These are phyloP conservation scores for Cladosporium colombiae DNA, from an alignment of 2,329 filamentous ascomycete genomes.

Conservation along the genomic window DNA sequence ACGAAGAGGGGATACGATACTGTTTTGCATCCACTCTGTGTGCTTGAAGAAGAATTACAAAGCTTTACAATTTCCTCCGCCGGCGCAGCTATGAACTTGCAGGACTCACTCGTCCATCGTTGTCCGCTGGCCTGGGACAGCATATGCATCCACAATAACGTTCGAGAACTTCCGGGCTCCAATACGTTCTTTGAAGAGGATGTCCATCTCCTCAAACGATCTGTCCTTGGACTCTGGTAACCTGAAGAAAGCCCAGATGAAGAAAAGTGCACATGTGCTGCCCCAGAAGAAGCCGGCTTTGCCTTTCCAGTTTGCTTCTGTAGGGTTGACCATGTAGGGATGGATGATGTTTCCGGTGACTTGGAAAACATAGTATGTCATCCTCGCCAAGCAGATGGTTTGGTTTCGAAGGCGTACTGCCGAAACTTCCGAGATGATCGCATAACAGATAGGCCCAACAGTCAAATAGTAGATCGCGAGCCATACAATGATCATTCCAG, in stretches of 20 bases:
- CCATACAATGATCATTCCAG: slow-evolving; percentile 51
- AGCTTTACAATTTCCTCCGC: too few species aligned
- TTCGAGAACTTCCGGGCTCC: slow-evolving; percentile 30
- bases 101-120: background rate
- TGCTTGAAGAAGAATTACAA: too few species aligned
- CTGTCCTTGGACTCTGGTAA: slow-evolving; percentile 35
- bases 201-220: slow-evolving; percentile 40
- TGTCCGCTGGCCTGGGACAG: background rate
- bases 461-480: slow-evolving; percentile 81
- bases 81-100: too few species aligned
- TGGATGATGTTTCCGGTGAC: slow-evolving; percentile 28
- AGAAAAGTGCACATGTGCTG: slow-evolving; percentile 34
- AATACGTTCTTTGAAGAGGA: slow-evolving; percentile 38
- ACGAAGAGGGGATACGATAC: background rate
- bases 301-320: slow-evolving; percentile 26
- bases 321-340: slow-evolving; percentile 21
- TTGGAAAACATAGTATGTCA: slow-evolving; percentile 28
- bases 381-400: slow-evolving; percentile 32
- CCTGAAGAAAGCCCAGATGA: slow-evolving; percentile 36
- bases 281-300: slow-evolving; percentile 38
- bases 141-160: slow-evolving; percentile 20
- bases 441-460: slow-evolving; percentile 75
- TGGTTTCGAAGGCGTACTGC: slow-evolving; percentile 32
- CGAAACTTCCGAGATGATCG: slow-evolving; percentile 32
- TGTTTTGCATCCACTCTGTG: too few species aligned